Base-by-base conservation (phyloP, 2,329 filamentous ascomycete species). In the Aureobasidium sp. region DNA sequence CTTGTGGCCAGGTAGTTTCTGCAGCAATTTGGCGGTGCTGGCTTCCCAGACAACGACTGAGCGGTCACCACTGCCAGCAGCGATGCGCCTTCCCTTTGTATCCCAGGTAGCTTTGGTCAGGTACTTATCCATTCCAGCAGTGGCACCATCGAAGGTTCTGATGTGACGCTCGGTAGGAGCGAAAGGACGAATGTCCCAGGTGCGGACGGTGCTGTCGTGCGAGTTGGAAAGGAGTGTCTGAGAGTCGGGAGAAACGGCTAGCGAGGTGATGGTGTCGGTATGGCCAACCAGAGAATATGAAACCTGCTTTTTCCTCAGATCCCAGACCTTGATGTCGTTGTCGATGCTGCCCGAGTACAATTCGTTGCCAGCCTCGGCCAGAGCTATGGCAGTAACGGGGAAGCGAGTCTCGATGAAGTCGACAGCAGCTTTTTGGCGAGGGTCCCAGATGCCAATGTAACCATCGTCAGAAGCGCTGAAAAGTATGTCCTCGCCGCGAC, bases 261-360 rank as follows among this genome's bases (percentile, higher is more conserved):
- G 80, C 13, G 92, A 96, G 3, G 92, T 96, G 66, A 99, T 82
- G 0, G 93, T 97, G 72, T 99, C 94, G 59, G 86, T 88, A 73
- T 99, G 94, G 0, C 94, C 94, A 13, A 89, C 76, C 81, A 99
- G 87, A 1, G 88, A 88, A 75, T 97, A 97, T 6, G 91, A 86
- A 2, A 95, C 84, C 7, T 88, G 84, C 75, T 95, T 92, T 79
- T 96, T 97, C 67, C 94, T 86, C 71, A 97, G 78, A 75, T 99
- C 94, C 93, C 94, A 99, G 24, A 96, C 92, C 69, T 92, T 91
- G 73, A 99, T 96, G 69, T 95, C 92, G 72, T 97, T 97, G 77
- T 97, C 94, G 68, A 99, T 97, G 26, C 92, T 90, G 51, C 93
- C 93, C 7, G 90, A 89, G 74, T 94, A 99, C 29, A 99, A 85